These are phyloP conservation scores for Diaporthe ampelina DNA, from an alignment of 2,329 filamentous ascomycete species.

Conservation along the genomic window DNA sequence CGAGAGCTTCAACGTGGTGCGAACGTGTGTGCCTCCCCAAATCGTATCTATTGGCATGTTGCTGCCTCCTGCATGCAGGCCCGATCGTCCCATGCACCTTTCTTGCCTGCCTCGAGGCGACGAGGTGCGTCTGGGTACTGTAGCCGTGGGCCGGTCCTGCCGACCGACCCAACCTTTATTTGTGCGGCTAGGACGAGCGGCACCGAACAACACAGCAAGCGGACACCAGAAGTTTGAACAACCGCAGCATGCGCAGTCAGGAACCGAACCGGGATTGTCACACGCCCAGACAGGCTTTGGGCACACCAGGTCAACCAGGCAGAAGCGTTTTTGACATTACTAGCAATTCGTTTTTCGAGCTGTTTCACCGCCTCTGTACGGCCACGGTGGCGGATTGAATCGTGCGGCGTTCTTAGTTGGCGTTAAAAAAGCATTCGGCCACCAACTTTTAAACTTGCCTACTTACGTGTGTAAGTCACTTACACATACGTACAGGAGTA, in stretches of 20 bases:
- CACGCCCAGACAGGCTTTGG: slow-evolving; percentile 10
- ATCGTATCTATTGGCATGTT: not conserved
- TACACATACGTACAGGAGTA: not conserved
- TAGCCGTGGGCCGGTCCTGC: slow-evolving; percentile 7
- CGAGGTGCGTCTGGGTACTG: slow-evolving; percentile 4
- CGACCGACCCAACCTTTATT: not conserved
- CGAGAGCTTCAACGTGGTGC: not conserved
- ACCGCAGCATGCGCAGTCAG: not conserved
- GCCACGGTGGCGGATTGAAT: not conserved
- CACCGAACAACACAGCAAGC: slow-evolving; percentile 3
- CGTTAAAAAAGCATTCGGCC: slow-evolving; percentile 2
- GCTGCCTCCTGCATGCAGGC: not conserved
- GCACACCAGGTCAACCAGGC: not conserved
- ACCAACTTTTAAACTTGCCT: not conserved
- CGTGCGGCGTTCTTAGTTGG: slow-evolving; percentile 6
- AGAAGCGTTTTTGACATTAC: not conserved
- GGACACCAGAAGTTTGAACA: not conserved
- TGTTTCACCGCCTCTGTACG: slow-evolving; percentile 18
- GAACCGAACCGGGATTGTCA: not conserved
- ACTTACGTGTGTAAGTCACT: not conserved
- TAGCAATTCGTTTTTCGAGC: slow-evolving; percentile 1
- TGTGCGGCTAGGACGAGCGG: slow-evolving; percentile 13
- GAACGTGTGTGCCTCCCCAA: not conserved
- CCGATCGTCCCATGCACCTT: not conserved
- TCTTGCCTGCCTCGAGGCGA: not conserved